Conservation (phyloP, 345 rosid genomes). For the Rhizophora apiculata region DNA sequence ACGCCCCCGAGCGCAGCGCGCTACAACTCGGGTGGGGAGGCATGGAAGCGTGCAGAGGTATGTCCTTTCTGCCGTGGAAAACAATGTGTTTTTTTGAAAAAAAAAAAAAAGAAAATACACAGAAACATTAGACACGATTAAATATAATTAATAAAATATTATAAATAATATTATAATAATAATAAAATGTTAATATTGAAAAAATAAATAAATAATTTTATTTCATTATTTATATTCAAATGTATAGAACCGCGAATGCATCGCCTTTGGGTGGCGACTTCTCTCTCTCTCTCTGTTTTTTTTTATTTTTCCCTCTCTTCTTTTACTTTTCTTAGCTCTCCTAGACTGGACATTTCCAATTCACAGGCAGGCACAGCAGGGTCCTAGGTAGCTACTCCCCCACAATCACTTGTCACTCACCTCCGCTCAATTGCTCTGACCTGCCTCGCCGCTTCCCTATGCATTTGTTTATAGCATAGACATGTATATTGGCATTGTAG, state of each 20-base stretch:
- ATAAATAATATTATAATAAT: no score
- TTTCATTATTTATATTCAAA: no score
- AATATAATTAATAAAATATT: no score
- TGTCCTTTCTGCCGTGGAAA: background rate
- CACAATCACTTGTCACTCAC: conserved; percentile 25
- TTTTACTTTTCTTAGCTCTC: background rate
- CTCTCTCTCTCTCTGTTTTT: background rate
- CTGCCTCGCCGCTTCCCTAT: conserved; percentile 27
- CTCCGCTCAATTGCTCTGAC: background rate
- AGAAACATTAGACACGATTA: no score
- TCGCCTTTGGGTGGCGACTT: no score
- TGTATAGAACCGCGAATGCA: no score
- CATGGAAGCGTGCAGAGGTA: background rate
- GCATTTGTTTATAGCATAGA: conserved; percentile 4
- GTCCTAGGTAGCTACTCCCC: conserved; percentile 12
- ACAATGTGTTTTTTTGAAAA: background rate
- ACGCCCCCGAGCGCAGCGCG: conserved; percentile 47
- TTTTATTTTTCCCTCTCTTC: background rate
- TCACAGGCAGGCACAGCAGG: conserved; percentile 21
- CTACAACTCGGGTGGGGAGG: conserved; percentile 13
- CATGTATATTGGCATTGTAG: no score
- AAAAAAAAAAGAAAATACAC: no score
- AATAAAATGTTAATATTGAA: no score
- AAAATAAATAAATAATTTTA: no score
- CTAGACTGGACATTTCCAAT: conserved; percentile 32